phyloP scores from a whole-genome alignment of 805 yeast species.

The Ogataea trehaloabstinens region DNA sequence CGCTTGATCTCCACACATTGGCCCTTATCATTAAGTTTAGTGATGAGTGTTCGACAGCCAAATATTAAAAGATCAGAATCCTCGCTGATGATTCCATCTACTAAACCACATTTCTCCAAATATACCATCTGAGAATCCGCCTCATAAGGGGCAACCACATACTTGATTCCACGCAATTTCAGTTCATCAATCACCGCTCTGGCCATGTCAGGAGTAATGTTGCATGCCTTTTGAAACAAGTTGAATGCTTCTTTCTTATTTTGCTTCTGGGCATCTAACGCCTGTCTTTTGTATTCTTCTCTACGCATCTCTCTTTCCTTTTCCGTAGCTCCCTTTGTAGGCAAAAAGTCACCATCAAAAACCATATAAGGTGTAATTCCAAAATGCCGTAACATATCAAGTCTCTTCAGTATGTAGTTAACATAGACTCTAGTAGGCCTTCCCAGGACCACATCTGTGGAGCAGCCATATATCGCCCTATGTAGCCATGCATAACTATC shows the following conservation, averaged over 20 bases:
- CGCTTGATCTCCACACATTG: constrained; percentile 68
- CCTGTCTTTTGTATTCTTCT: constrained; percentile 54
- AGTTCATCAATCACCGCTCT: constrained; percentile 75
- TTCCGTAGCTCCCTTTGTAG: constrained; percentile 76
- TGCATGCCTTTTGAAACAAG: constrained; percentile 74
- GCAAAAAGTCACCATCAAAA: constrained; percentile 88
- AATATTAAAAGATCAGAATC: constrained; percentile 91
- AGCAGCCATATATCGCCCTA: constrained; percentile 77
- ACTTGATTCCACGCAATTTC: constrained; percentile 54
- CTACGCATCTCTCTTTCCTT: constrained; percentile 57
- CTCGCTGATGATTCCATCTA: constrained; percentile 86
- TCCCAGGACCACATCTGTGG: constrained; percentile 73
- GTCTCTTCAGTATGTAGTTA: constrained; percentile 62
- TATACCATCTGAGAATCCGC: constrained; percentile 97
- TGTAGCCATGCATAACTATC: constrained; percentile 98
- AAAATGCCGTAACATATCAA: constrained; percentile 62
- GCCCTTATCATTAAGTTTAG: constrained; percentile 73
- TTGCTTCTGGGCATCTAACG: constrained; percentile 54
- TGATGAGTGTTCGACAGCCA: constrained; percentile 74
- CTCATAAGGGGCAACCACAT: constrained; percentile 95
- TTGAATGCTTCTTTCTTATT: constrained; percentile 61
- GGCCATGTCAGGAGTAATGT: constrained; percentile 89
- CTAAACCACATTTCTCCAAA: constrained; percentile 68
- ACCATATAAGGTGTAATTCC: constrained; percentile 83
- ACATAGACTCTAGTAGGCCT: constrained; percentile 71